Conservation (phyloP, 129 eudicot species). For the Solidago caesia region DNA sequence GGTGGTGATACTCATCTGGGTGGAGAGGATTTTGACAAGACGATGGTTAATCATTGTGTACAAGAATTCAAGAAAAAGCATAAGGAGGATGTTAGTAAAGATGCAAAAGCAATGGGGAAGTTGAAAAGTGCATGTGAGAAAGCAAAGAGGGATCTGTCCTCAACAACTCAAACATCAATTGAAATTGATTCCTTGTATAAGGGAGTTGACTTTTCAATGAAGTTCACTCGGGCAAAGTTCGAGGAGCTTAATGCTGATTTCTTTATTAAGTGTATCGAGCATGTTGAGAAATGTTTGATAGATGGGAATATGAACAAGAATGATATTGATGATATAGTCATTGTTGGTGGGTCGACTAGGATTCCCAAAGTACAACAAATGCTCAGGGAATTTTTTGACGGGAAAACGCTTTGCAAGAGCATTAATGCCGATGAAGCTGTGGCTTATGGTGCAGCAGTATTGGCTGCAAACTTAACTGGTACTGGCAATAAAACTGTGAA, state of each 20-base stretch:
- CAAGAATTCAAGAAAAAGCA: constrained; percentile 18
- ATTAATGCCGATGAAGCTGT: constrained; percentile 24
- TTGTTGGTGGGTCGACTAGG: constrained; percentile 24
- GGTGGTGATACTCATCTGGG: constrained; percentile 33
- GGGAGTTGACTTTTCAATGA: constrained; percentile 20
- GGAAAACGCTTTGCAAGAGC: constrained; percentile 18
- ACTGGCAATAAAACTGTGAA: constrained; percentile 8
- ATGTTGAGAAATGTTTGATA: constrained; percentile 17
- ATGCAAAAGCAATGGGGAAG: constrained; percentile 13
- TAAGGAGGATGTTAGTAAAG: neutral
- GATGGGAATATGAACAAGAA: constrained; percentile 22
- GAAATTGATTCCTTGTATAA: constrained; percentile 17
- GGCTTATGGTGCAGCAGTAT: constrained; percentile 22
- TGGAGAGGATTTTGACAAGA: constrained; percentile 26
- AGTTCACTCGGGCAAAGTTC: constrained; percentile 10
- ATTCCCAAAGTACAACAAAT: constrained; percentile 27
- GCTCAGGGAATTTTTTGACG: constrained; percentile 14
- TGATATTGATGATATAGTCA: constrained; percentile 19
- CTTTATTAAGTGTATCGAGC: constrained; percentile 11
- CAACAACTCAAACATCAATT: constrained; percentile 6
- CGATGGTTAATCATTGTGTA: constrained; percentile 13
- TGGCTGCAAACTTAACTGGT: constrained; percentile 26
- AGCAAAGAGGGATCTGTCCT: constrained; percentile 22
- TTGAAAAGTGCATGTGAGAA: constrained; percentile 19
- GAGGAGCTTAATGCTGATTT: constrained; percentile 16